Percentiles rank a stretch among this genome's conserved stretches.
These are phyloP conservation scores for Penicillium verrucosum DNA, from an alignment of 2,329 filamentous ascomycete genomes.

Conservation along the genomic window DNA sequence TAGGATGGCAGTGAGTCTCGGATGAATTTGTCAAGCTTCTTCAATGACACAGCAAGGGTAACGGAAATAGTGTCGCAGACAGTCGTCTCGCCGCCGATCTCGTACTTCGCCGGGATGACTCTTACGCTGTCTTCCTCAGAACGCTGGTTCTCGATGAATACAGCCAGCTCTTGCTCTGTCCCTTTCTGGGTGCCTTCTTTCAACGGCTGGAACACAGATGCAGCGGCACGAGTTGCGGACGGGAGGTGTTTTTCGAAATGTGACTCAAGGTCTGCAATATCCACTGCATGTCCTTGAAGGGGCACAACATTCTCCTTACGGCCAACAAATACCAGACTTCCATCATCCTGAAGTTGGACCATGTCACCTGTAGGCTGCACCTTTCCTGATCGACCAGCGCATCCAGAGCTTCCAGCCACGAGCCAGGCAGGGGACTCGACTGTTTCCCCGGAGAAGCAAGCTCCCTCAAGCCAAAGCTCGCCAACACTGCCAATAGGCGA, in stretches of 20 bases:
- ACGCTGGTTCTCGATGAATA: slow-evolving; percentile 36
- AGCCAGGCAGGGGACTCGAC: slow-evolving; percentile 29
- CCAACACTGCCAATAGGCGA: slow-evolving; percentile 42
- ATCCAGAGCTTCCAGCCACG: slow-evolving; percentile 31
- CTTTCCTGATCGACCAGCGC: slow-evolving; percentile 30
- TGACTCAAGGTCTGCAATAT: slow-evolving; percentile 41
- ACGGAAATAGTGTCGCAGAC: slow-evolving; percentile 27
- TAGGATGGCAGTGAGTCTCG: slow-evolving; percentile 46
- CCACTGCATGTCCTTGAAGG: slow-evolving; percentile 40
- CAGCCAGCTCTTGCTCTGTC: slow-evolving; percentile 22
- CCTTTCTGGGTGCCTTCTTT: slow-evolving; percentile 11
- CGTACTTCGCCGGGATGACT: slow-evolving; percentile 25
- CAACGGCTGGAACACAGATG: slow-evolving; percentile 25
- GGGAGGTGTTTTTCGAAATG: slow-evolving; percentile 40
- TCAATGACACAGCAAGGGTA: slow-evolving; percentile 35
- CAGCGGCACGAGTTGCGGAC: slow-evolving; percentile 25
- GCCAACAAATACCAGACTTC: slow-evolving; percentile 31
- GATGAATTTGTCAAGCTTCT: slow-evolving; percentile 44
- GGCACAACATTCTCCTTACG: slow-evolving; percentile 34
- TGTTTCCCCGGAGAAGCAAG: slow-evolving; percentile 27
- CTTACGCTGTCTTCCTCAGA: slow-evolving; percentile 26
- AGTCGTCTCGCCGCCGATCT: slow-evolving; percentile 8
- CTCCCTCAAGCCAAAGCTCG: slow-evolving; percentile 43
- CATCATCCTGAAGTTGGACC: slow-evolving; percentile 29
- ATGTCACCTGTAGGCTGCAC: slow-evolving; percentile 34